Evolutionary conservation across 2,329 filamentous ascomycete genomes (phyloP).

Genomic region (Paraphaeosphaeria sporulosa): DNA sequence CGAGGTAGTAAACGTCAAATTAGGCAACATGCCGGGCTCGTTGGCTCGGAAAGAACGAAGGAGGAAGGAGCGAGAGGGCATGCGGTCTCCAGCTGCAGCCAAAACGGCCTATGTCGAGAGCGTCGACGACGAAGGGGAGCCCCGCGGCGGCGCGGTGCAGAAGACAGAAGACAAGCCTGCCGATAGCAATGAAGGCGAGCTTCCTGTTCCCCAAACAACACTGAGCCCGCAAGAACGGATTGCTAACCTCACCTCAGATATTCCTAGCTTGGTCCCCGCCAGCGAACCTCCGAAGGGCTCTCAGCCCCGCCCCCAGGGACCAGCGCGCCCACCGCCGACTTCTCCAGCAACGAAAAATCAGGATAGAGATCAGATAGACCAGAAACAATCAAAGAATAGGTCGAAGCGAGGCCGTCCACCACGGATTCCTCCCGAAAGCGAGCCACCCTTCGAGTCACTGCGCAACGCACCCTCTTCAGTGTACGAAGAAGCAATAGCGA

Average conservation of each 20-base stretch:
- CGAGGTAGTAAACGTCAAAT: not conserved
- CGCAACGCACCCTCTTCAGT: not conserved
- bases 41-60: slow-evolving; percentile 6
- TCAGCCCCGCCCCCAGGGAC: not conserved
- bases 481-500: not conserved
- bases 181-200: not conserved
- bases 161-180: not conserved
- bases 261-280: not conserved
- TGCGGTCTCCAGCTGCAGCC: not conserved
- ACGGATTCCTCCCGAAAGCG: not conserved
- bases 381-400: not conserved
- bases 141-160: not conserved
- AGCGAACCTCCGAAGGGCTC: not conserved
- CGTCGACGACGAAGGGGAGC: not conserved
- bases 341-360: not conserved
- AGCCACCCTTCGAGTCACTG: not conserved
- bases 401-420: not conserved
- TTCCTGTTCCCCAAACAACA: not conserved
- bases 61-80: slow-evolving; percentile 5
- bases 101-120: slow-evolving; percentile 4
- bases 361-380: not conserved
- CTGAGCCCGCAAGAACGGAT: not conserved
- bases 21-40: slow-evolving; percentile 2
- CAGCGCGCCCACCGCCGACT: not conserved
- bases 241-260: not conserved